Evolutionary conservation across 495 filamentous ascomycete genomes (phyloP).

Genomic region (Podospora anserina): DNA sequence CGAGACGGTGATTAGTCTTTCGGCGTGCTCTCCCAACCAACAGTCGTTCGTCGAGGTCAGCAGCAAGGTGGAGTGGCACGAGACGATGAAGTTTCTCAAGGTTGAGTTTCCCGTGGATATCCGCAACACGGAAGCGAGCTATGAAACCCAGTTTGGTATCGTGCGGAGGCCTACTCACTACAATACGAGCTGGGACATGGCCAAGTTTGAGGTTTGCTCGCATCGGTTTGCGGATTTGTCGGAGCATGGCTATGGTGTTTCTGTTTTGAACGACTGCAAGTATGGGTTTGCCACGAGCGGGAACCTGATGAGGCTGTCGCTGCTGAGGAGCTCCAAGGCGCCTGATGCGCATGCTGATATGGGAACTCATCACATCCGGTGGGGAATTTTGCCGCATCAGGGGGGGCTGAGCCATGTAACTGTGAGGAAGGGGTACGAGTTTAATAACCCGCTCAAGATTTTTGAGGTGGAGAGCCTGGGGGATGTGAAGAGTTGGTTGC

Average conservation of each 20-base stretch:
- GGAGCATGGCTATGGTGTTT: conserved; percentile 87
- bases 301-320: conserved; percentile 85
- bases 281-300: conserved; percentile 93
- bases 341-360: conserved; percentile 96
- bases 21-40: conserved; percentile 59
- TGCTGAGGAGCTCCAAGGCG: conserved; percentile 90
- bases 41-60: conserved; percentile 73
- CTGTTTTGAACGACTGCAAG: conserved; percentile 92
- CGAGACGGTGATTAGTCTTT: conserved; percentile 79
- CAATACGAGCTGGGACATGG: conserved; percentile 98
- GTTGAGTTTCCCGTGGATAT: conserved; percentile 97
- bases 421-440: conserved; percentile 79
- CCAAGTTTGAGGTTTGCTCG: conserved; percentile 97
- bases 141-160: conserved; percentile 92
- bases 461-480: conserved; percentile 34
- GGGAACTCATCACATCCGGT: conserved; percentile 84
- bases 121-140: conserved; percentile 87
- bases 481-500: conserved; percentile 40
- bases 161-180: conserved; percentile 88
- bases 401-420: conserved; percentile 68
- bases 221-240: conserved; percentile 98
- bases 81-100: conserved; percentile 97
- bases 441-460: conserved; percentile 78
- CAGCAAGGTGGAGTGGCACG: conserved; percentile 86
- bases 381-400: conserved; percentile 84